Evolutionary conservation across 2,329 filamentous ascomycete species (phyloP).

Genomic region (Colletotrichum lentis): DNA sequence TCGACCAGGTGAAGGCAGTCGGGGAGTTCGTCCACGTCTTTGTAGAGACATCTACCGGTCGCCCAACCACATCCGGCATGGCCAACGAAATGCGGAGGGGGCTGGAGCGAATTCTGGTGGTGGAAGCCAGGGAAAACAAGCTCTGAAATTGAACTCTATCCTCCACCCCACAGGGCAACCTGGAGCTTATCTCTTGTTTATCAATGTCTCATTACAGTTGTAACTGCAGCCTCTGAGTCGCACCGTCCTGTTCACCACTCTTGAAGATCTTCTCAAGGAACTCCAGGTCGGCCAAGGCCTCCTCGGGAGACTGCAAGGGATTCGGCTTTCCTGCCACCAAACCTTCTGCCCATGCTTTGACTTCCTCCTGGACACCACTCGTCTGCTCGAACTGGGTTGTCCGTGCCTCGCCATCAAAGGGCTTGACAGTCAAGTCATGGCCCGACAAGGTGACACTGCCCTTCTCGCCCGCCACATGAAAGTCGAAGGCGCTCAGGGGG

Average conservation of each 20-base stretch:
- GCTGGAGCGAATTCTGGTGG: slow-evolving; percentile 59
- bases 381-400: slow-evolving; percentile 56
- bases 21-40: slow-evolving; percentile 90
- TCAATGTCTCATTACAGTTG: slow-evolving; percentile 41
- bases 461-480: slow-evolving; percentile 64
- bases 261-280: slow-evolving; percentile 62
- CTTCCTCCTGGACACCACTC: slow-evolving; percentile 66
- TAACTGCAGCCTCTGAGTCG: slow-evolving; percentile 50
- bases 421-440: slow-evolving; percentile 54
- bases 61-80: slow-evolving; percentile 74
- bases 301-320: slow-evolving; percentile 61
- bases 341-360: slow-evolving; percentile 67
- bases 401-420: slow-evolving; percentile 47
- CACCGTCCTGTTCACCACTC: slow-evolving; percentile 56
- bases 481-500: slow-evolving; percentile 61
- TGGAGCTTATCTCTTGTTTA: slow-evolving; percentile 13
- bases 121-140: slow-evolving; percentile 29
- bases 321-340: slow-evolving; percentile 58
- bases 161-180: slow-evolving; percentile 11
- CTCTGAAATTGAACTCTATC: slow-evolving; percentile 35
- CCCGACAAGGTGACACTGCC: slow-evolving; percentile 61
- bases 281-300: slow-evolving; percentile 69
- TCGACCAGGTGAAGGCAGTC: slow-evolving; percentile 80
- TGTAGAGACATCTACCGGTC: slow-evolving; percentile 76
- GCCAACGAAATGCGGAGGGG: slow-evolving; percentile 64